Base-by-base conservation (phyloP, 1,139 yeast genomes). In the Kodamaea suecica region DNA sequence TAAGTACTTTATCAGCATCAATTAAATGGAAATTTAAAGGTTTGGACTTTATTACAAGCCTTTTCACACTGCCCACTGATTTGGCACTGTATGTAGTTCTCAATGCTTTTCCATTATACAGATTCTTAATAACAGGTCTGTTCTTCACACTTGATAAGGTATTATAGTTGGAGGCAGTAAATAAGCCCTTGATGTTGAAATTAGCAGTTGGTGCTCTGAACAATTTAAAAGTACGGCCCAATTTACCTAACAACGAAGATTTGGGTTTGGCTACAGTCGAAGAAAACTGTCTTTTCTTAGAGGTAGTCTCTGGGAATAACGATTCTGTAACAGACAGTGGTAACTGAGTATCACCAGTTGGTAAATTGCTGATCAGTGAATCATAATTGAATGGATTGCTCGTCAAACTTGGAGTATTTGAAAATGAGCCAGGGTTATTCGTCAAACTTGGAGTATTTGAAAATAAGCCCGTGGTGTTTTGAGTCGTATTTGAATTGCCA, bases 21-120 rank as follows among this genome's bases (percentile, higher is more conserved):
- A 70, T 70, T 32, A 67, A 45, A 39, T 70, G 74, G 42, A 59
- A 70, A 35, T 66, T 67, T 32, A 59, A 47, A 1, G 75, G 76
- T 37, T 66, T 67, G 3, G 71, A 57, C 34, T 65, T 66, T 29
- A 70, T 64, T 2, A 68, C 59, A 30, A 70, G 52, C 35, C 62
- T 57, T 38, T 63, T 67, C 39, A 67, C 54, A 16, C 52, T 53
- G 3, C 55, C 52, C 3, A 47, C 44, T 16, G 39, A 35, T 7
- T 41, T 36, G 4, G 39, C 38, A 8, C 34, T 38, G 27, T 42
- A 39, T 9, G 40, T 31, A 5, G 41, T 30, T 20, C 49, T 42
- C 12, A 43, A 40, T 2, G 47, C 30, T 24, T 42, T 42, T 33
- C 15, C 23, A 31, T 17, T 20, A n/a, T 19, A 19, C 16, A 10